Evolutionary conservation across 805 yeast genomes (phyloP), one percentile per base, ranked within the genome.

Genomic region (Starmerella davenportii): DNA sequence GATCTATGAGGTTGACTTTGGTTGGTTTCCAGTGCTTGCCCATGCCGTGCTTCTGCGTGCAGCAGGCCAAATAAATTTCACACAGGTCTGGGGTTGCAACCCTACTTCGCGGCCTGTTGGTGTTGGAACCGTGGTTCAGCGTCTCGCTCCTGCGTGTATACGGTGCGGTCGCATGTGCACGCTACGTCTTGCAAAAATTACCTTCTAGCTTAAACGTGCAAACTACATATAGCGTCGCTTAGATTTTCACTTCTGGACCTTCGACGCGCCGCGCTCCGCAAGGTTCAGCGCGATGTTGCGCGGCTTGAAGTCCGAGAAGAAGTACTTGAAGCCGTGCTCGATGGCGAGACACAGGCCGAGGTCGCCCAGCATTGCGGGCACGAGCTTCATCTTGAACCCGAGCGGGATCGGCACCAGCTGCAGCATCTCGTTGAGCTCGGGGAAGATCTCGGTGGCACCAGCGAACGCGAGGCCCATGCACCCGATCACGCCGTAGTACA

Each of bases 401-500:
- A 59, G 54, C 27, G 65, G 60, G 95, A 90, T 84, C 49, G 81
- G 81, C 36, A 90, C 98, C 58, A 90, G 79, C 56, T 77, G 74
- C 76, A 90, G 74, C 14, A 81, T 81, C 56, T 80, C 87, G 57
- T 90, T 90, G 54, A 90, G 61, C 63, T 90, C 98, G 25, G 96
- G 96, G 52, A 85, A 57, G 53, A 87, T 78, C 60, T 90, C 98
- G 19, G 96, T 84, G 4, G 95, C 76, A 14, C 96, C 94, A 9
- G 87, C 69, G 41, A 90, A 59, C 1, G 95, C 93, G 52, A 90
- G 68, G 30, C 70, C 81, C 19, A 93, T 78, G 48, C 87, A 95
- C 48, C 94, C 94, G 28, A 87, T 56, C 41, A 90, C 68, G 19
- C 98, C 98, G 51, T 81, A 87, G 63, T 78, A 87, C 96, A 90